Evolutionary conservation across 495 filamentous ascomycete species (phyloP).

Genomic region (Friedmanniomyces endolithicus): DNA sequence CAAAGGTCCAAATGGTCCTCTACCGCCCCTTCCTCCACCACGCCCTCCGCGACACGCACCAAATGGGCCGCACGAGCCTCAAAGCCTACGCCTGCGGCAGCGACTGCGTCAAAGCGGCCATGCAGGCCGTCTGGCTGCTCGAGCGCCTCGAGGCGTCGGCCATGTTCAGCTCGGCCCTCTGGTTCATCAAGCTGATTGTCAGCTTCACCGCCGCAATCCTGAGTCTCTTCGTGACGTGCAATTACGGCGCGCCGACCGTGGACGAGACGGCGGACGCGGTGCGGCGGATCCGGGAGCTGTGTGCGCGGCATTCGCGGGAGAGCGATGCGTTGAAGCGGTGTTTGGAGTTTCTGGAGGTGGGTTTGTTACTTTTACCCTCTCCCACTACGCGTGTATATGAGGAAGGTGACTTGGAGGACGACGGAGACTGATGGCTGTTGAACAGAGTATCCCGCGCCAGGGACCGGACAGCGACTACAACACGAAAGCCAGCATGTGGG

Average conservation of each 20-base stretch:
- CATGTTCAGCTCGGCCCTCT: slow-evolving; percentile 10
- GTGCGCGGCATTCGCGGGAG: slow-evolving; percentile 5
- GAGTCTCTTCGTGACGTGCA: slow-evolving; percentile 13
- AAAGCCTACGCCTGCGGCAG: slow-evolving; percentile 17
- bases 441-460: not conserved
- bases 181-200: slow-evolving; percentile 13
- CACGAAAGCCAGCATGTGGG: not conserved
- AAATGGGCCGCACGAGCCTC: slow-evolving; percentile 1
- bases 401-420: no score
- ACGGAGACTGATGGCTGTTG: no score
- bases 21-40: slow-evolving; percentile 18
- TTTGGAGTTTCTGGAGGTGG: slow-evolving; percentile 9
- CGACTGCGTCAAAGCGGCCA: slow-evolving; percentile 15
- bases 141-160: slow-evolving; percentile 10
- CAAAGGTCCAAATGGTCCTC: slow-evolving; percentile 17
- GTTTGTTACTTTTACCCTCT: no score
- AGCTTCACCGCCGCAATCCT: slow-evolving; percentile 8
- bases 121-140: slow-evolving; percentile 17
- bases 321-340: slow-evolving; percentile 7
- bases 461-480: not conserved
- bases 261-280: slow-evolving; percentile 13
- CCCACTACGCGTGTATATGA: no score
- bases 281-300: slow-evolving; percentile 6
- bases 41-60: slow-evolving; percentile 2
- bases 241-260: slow-evolving; percentile 7